Evolutionary conservation across 352 stramenopile species (phyloP), one percentile per base, ranked within the genome.

Genomic region (Phytophthora crassamura): DNA sequence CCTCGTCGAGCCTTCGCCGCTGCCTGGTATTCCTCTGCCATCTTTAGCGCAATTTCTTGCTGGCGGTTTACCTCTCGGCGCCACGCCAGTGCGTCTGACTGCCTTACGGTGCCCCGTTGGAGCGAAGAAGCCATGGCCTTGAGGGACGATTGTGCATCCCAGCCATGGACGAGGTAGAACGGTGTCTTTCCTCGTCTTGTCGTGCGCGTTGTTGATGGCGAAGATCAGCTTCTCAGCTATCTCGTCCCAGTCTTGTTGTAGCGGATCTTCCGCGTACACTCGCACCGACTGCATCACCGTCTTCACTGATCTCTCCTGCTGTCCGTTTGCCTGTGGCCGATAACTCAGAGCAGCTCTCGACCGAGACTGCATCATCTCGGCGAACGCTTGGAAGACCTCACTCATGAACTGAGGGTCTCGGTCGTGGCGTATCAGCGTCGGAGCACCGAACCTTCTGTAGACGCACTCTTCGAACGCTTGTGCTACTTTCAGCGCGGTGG

Each of bases 251-350:
- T 55, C 48, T 14, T 55, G 48, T 12, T 55, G 48, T 3, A 55
- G 4, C 5, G 36, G 50, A 8, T 20, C 36, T 7, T 58, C 48
- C 4, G 32, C 48, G 20, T 56, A 56, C 18, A 56, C 48, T 0
- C 14, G 18, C 3, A 56, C 35, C 2, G 50, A 48, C 22, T 46
- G 3, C 50, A 48, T 58, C 2, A 48, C 25, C 14, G 36, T 46
- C 35, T 58, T 58, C 35, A 39, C 50, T 4, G 50, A 58, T 14
- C 48, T 32, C 14, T 55, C 48, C 5, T 68, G 59, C 16, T 68
- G 50, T 5, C 47, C 61, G 14, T 69, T 69, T 1, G 53, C 52
- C 38, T 64, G 61, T 2, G 52, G 53, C 5, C 45, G n/a, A 41
- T 64, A 69, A 12, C 34, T 55, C 12, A 69, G 16, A 12, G 61